Percentiles rank a stretch among this genome's conserved stretches.
Evolutionary conservation across 495 filamentous ascomycete genomes (phyloP).

Genomic region (Talaromyces stipitatus): DNA sequence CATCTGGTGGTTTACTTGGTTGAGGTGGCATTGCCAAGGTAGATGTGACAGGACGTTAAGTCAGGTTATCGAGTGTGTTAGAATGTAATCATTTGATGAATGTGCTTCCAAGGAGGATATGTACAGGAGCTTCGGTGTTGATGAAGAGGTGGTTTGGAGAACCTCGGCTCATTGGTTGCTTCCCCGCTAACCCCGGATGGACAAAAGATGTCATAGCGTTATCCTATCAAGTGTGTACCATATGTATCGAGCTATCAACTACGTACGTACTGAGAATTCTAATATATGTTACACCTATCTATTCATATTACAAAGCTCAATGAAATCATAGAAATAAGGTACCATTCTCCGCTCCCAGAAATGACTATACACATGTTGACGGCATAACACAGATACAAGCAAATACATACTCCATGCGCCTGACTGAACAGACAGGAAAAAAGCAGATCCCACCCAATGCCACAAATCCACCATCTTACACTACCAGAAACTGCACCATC

Average conservation of each 20-base stretch:
- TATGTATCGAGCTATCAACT: not conserved
- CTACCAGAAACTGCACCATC: conserved; percentile 92
- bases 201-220: not conserved
- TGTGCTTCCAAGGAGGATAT: not conserved
- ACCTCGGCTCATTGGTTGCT: conserved; percentile 1
- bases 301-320: not conserved
- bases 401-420: not conserved
- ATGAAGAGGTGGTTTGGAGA: not conserved
- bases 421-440: not conserved
- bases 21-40: not conserved
- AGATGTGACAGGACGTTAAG: not conserved
- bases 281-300: too few species aligned
- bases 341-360: not conserved
- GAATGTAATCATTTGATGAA: not conserved
- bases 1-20: not conserved
- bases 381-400: not conserved
- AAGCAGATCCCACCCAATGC: not conserved
- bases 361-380: not conserved
- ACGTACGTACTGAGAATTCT: too few species aligned
- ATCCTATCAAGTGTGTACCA: not conserved
- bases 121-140: not conserved
- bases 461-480: not conserved
- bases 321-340: too few species aligned
- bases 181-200: not conserved
- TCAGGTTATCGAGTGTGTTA: not conserved